phyloP scores from a whole-genome alignment of 2,329 filamentous ascomycete species.

The Fonsecaea pedrosoi region DNA sequence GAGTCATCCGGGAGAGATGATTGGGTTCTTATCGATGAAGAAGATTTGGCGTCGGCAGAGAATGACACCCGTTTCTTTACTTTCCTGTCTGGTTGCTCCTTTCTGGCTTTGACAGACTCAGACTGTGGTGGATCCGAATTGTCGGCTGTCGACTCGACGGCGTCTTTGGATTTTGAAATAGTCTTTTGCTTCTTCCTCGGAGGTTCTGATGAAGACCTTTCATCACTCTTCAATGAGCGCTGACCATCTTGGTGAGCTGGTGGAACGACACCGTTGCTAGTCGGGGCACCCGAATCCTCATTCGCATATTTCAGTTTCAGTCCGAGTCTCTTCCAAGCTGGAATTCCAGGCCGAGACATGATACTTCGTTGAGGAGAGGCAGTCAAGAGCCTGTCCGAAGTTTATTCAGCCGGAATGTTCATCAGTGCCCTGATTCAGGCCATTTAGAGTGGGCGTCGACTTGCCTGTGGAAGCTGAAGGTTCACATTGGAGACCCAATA shows the following conservation, averaged over 20 bases:
- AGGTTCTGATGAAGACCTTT: constrained; percentile 17
- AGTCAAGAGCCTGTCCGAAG: constrained; percentile 6
- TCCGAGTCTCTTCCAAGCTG: constrained; percentile 67
- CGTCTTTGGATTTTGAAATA: constrained; percentile 1
- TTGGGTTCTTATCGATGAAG: constrained; percentile 42
- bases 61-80: constrained; percentile 61
- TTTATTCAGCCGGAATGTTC: neutral
- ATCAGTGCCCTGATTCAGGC: neutral
- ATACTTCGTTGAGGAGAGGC: neutral
- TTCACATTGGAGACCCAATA: constrained; percentile 9
- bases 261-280: neutral
- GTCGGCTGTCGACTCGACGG: neutral
- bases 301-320: constrained; percentile 65
- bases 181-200: constrained; percentile 32
- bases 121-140: neutral
- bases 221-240: neutral
- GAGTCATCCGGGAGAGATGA: constrained; percentile 4
- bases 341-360: constrained; percentile 45
- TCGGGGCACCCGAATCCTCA: constrained; percentile 34
- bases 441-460: constrained; percentile 3
- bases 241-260: constrained; percentile 15
- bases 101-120: neutral
- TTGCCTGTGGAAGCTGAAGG: constrained; percentile 13
- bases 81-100: constrained; percentile 10
- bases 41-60: constrained; percentile 66